A percentile compares a stretch with the other conserved stretches of the same genome.
Conservation (phyloP, 352 stramenopile species). For the Pythium apleroticum region DNA sequence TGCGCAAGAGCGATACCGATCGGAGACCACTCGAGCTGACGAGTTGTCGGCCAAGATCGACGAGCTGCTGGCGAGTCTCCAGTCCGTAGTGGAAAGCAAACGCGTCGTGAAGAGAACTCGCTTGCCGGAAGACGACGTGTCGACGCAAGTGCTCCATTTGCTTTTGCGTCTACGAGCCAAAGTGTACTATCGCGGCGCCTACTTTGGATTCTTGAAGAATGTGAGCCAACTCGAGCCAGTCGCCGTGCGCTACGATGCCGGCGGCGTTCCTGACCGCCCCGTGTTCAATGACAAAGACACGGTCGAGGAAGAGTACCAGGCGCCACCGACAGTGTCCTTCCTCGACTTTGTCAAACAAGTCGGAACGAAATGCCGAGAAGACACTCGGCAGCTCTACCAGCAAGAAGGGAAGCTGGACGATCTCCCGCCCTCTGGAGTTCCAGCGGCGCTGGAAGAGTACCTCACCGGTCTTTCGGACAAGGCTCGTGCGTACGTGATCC, state of each 20-base stretch:
- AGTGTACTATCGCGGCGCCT: constrained; percentile 57
- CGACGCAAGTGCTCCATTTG: constrained; percentile 36
- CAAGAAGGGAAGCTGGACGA: constrained; percentile 70
- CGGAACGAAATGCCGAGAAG: constrained; percentile 51
- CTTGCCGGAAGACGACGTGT: constrained; percentile 7
- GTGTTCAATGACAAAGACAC: constrained; percentile 42
- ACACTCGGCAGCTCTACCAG: constrained; percentile 52
- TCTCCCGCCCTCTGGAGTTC: constrained; percentile 57
- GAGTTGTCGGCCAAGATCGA: constrained; percentile 64
- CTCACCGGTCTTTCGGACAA: constrained; percentile 61
- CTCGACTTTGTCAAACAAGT: constrained; percentile 59
- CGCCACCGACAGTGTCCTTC: constrained; percentile 31
- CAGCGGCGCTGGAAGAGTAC: constrained; percentile 74
- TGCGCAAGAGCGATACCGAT: constrained; percentile 83
- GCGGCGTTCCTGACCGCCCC: constrained; percentile 17
- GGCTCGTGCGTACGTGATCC: constrained; percentile 47
- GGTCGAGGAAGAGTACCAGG: constrained; percentile 42
- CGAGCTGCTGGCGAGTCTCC: constrained; percentile 53
- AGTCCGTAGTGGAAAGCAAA: constrained; percentile 34
- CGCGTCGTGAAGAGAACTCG: constrained; percentile 10
- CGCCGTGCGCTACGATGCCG: constrained; percentile 34
- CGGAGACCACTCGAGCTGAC: constrained; percentile 81
- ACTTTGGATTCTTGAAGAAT: constrained; percentile 62
- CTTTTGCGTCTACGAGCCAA: constrained; percentile 60
- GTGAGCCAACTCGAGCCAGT: constrained; percentile 47